phyloP scores from a whole-genome alignment of 208 protist species.

The Leptomonas pyrrhocoris region DNA sequence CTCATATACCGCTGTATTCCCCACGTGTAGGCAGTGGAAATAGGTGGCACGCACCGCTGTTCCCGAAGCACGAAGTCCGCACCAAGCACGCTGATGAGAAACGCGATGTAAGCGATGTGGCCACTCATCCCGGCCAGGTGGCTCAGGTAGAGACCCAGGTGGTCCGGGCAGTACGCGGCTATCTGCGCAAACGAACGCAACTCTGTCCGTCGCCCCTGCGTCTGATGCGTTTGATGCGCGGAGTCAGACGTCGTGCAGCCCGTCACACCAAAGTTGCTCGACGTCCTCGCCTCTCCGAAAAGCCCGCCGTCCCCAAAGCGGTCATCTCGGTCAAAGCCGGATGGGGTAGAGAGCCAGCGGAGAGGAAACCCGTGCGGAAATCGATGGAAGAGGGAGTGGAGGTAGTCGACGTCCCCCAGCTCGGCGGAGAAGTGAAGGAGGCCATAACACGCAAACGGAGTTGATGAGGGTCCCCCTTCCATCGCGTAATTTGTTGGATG shows the following conservation, averaged over 20 bases:
- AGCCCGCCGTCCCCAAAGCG: background rate
- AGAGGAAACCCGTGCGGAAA: constrained; percentile 21
- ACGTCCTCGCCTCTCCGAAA: background rate
- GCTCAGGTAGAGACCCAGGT: constrained; percentile 40
- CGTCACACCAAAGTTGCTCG: too few species aligned
- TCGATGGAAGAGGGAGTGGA: constrained; percentile 1
- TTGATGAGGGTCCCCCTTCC: background rate
- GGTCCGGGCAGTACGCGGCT: constrained; percentile 35
- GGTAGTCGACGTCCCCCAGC: constrained; percentile 36
- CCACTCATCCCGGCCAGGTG: constrained; percentile 42
- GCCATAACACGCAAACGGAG: constrained; percentile 30
- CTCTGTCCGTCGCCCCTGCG: background rate
- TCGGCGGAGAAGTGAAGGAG: constrained; percentile 62
- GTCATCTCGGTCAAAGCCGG: background rate
- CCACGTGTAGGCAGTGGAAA: constrained; percentile 7
- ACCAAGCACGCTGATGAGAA: constrained; percentile 26
- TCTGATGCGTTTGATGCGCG: background rate
- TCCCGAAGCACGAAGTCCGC: constrained; percentile 31
- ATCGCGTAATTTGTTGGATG: background rate
- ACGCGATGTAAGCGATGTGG: constrained; percentile 31
- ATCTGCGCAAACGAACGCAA: constrained; percentile 32
- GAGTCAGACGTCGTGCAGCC: background rate
- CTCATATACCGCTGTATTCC: constrained; percentile 9
- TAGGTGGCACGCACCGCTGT: constrained; percentile 19
- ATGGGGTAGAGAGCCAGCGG: constrained; percentile 12